Evolutionary conservation across 805 yeast species (phyloP).

Genomic region (Starmerella etchellsii): DNA sequence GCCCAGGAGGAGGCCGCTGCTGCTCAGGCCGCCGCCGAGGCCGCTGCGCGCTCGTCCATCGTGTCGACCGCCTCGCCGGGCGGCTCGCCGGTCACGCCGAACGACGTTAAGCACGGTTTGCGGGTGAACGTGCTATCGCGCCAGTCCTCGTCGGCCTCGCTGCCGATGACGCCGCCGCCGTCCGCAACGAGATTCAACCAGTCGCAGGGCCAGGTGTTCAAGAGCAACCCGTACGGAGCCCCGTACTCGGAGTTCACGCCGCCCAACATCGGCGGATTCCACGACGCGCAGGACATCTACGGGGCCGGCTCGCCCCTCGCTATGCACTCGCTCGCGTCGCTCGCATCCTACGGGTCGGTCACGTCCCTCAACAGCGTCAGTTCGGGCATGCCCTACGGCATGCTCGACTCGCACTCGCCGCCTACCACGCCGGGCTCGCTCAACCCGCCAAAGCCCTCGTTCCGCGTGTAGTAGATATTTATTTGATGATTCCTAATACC

Average conservation of each 20-base stretch:
- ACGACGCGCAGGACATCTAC: constrained; percentile 6
- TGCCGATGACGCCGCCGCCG: constrained; percentile 28
- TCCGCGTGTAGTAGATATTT: constrained; percentile 12
- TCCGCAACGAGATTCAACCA: constrained; percentile 22
- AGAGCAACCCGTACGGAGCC: background rate
- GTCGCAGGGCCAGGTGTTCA: background rate
- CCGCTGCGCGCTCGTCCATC: constrained; percentile 1
- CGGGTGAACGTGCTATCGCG: constrained; percentile 8
- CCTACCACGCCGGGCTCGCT: constrained; percentile 17
- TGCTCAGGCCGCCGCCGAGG: constrained; percentile 12
- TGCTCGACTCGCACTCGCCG: constrained; percentile 17
- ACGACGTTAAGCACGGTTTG: background rate
- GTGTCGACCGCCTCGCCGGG: constrained; percentile 1
- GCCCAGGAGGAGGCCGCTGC: constrained; percentile 20
- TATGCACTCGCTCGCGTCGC: constrained; percentile 14
- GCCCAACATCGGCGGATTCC: constrained; percentile 7
- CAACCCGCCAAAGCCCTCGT: constrained; percentile 19
- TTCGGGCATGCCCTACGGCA: constrained; percentile 5
- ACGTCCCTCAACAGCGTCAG: constrained; percentile 12
- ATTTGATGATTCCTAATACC: constrained; percentile 3
- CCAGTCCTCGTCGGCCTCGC: constrained; percentile 13
- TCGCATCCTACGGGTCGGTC: constrained; percentile 16
- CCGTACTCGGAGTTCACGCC: constrained; percentile 14
- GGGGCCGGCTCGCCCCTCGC: constrained; percentile 15
- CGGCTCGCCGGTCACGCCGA: background rate